Evolutionary conservation across 768 basidiomycete species (phyloP), one percentile per base, ranked within the genome.

Genomic region (Tulasnella sp.): DNA sequence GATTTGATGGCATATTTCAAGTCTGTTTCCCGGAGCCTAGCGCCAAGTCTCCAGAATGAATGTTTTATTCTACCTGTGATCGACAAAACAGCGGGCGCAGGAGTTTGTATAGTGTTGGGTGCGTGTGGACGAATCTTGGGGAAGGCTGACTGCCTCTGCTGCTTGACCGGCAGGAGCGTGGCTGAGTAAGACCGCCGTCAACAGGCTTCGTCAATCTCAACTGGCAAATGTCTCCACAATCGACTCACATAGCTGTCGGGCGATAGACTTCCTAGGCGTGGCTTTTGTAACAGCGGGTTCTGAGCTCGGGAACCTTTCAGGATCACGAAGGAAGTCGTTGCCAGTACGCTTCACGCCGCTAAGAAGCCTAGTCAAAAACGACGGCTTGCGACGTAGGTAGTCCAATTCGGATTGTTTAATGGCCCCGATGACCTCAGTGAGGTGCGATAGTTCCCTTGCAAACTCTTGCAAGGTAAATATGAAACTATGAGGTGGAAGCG

Each of bases 391-490:
- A 83, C 68, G 86, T 85, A 36, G 88, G 87, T 77, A 90, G 88
- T 83, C 58, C 18, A 0, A 62, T 62, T 95, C 92, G 52, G 91
- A 89, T 77, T 86, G 88, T 77, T 93, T 92, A 71, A 98, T 92
- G 78, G 92, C 88, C 75, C 91, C 88, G 88, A 98, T 94, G 10
- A 94, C 92, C 83, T 96, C 94, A 0, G 94, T 89, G 16, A 99
- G 90, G 27, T 90, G 91, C 42, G 93, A 87, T 75, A 97, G 85
- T 84, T 99, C 97, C 79, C 89, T 88, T 10, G 94, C 90, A 84
- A 98, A 98, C 84, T 99, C 98, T 85, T 99, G 96, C 68, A 98
- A 84, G 0, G 96, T 97, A 85, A 98, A 99, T 81, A 98, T 93
- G 85, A 97, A 98, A 87, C 96, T 98, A 81, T 31, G 48, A 31